Evolutionary conservation across 2,329 filamentous ascomycete species (phyloP), one percentile per base, ranked within the genome.

Genomic region (Colletotrichum sp.): DNA sequence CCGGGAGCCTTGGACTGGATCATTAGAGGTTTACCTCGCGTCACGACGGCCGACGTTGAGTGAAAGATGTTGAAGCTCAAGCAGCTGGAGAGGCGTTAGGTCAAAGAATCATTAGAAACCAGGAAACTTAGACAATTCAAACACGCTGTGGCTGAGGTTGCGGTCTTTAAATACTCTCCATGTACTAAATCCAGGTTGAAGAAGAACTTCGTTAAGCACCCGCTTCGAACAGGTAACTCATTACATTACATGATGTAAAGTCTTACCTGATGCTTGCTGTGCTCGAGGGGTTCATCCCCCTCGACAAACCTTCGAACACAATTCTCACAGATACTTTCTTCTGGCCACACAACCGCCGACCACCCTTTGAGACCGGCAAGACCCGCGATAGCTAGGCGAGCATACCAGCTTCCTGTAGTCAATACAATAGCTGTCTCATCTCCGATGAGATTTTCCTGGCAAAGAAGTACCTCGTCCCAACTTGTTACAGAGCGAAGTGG

Each of bases 171-270:
- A 10, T 6, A 44, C 18, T 8, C 39, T n/a, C 18, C 39, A 2
- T 44, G 39, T 2, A 44, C 3, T n/a, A n/a, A 10, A n/a, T 44
- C 39, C 39, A n/a, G 18, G 9, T 44, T n/a, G 18, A 44, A 44
- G 6, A 18, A 39, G 18, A 6, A n/a, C 0, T 44, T 0, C 18
- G 0, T 0, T n/a, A 44, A 44, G 39, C 39, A n/a, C 18, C 0
- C 39, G 16, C 18, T 5, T 44, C 18, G 18, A 44, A n/a, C 39
- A 18, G 39, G 0, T 2, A 2, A 10, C 8, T 6, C 8, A 44
- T 44, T 3, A 39, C 39, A 4, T 44, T 6, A n/a, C 39, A 44
- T 44, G 9, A 44, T 44, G 39, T 44, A 44, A 10, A 44, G 39
- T 44, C 18, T 44, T n/a, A 44, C 39, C 5, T n/a, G 16, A 4